Evolutionary conservation across 2,329 filamentous ascomycete genomes (phyloP).

Genomic region (Botrytis byssoidea): DNA sequence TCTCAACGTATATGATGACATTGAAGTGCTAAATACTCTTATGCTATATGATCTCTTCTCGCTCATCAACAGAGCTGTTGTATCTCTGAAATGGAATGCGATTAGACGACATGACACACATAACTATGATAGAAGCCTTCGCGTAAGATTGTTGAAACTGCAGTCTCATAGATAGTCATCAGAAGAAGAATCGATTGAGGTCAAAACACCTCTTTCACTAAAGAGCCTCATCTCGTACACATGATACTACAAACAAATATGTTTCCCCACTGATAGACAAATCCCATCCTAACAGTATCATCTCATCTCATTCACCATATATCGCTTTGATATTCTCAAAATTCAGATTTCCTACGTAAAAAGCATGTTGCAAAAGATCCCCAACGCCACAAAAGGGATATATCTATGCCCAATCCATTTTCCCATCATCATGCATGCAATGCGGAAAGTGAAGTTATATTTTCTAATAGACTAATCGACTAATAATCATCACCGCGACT

Average conservation of each 20-base stretch:
- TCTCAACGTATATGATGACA: neutral
- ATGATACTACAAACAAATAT: neutral
- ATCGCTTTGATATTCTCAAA: neutral
- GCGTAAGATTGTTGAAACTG: neutral
- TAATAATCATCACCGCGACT: constrained; percentile 83
- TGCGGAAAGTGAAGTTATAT: constrained; percentile 4
- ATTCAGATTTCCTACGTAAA: neutral
- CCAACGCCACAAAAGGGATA: constrained; percentile 9
- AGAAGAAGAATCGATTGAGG: neutral
- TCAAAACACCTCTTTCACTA: neutral
- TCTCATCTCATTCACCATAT: neutral
- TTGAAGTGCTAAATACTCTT: neutral
- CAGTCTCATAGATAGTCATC: neutral
- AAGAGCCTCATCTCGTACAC: neutral
- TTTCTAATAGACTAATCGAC: neutral
- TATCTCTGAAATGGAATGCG: neutral
- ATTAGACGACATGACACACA: neutral
- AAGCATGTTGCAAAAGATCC: neutral
- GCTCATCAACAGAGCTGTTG: neutral
- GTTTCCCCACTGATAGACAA: neutral
- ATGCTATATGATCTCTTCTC: neutral
- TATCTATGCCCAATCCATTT: constrained; percentile 3
- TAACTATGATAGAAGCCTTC: neutral
- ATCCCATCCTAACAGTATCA: neutral
- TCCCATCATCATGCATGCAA: constrained; percentile 13